Evolutionary conservation across 1,284 basidiomycete genomes (phyloP), one percentile per base, ranked within the genome.

Genomic region (Pseudozyma pruni): DNA sequence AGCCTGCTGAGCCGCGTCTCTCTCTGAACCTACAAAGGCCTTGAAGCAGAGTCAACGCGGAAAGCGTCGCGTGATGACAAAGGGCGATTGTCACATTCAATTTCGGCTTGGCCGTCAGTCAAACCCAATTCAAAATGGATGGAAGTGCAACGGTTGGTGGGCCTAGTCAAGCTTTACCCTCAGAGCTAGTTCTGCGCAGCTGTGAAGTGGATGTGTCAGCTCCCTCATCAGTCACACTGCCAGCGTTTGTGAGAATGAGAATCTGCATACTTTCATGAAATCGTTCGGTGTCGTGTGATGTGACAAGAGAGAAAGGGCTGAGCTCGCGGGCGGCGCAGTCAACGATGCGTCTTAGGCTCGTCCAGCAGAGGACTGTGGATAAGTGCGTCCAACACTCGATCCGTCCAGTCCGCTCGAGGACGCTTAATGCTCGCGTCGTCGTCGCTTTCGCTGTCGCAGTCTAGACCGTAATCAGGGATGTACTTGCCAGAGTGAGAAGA

Each of bases 61-160:
- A 14, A 34, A 23, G 62, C 62, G 62, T 55, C 56, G 62, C 62
- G 56, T 66, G 62, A 55, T 66, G 62, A 66, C 62, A 59, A 43
- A 63, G 25, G 32, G 23, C 20, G 35, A 46, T 38, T 46, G 49
- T 29, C 22, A 33, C 29, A 13, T 14, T 35, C 34, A 32, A 33
- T 43, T 22, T 35, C 22, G 20, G 33, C 32, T 16, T n/a, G 14
- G 22, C 33, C 22, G 20, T 23, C 32, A 34, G 27, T 29, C 27
- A 29, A 29, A 7, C 11, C 11, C 27, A 29, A 11, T 11, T 34
- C 16, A 34, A 14, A 17, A 8, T 16, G 31, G 31, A 8, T 32
- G 31, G 31, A 32, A 32, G n/a, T n/a, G n/a, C n/a, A n/a, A n/a
- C n/a, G n/a, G n/a, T n/a, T n/a, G n/a, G n/a, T n/a, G n/a, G n/a